Base-by-base conservation (phyloP, 1,284 basidiomycete genomes). In the Melampsora abietis-canadensis region DNA sequence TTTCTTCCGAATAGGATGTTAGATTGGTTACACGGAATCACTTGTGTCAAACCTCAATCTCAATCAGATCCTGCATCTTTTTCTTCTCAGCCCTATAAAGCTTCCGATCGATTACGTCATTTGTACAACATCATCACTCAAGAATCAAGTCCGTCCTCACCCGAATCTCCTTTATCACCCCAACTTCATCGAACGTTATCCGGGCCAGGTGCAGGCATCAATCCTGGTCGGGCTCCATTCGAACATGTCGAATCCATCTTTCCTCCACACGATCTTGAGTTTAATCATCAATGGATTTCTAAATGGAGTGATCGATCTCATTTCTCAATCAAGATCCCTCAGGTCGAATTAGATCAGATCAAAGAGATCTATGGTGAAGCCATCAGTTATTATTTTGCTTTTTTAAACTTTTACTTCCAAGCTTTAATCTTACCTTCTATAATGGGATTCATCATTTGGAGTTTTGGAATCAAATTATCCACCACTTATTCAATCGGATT, bases 361-460 rank as follows among this genome's bases (percentile, higher is more conserved):
- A 85, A 87, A 54, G 85, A 87, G 70, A 87, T 89, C 81, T 94
- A 93, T 80, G 92, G 94, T 17, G 92, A 92, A 79, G 86, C 88
- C 0, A 85, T 95, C 17, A 91, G 92, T n/a, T 86, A 94, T 31
- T 96, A 97, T 83, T 96, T 94, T 82, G 87, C 88, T 68, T 96
- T 94, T 84, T 85, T 97, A 12, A 87, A 88, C 2, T 87, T 87
- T 75, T 97, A 97, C 84, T 90, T 92, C 0, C 86, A 86, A 48
- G 88, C 89, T 37, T 86, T 94, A 46, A 79, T 89, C 19, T 87
- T 91, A 75, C 89, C 90, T 4, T 86, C 90, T 3, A 81, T 81
- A 2, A 82, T 89, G 24, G 90, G 90, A 0, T 78, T 87, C 31
- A 65, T 85, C 15, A 87, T 86, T 79, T 89, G 87, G 74, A 86